These are phyloP conservation scores for Diaporthe sp. DNA, from an alignment of 2,329 filamentous ascomycete genomes.

Conservation along the genomic window DNA sequence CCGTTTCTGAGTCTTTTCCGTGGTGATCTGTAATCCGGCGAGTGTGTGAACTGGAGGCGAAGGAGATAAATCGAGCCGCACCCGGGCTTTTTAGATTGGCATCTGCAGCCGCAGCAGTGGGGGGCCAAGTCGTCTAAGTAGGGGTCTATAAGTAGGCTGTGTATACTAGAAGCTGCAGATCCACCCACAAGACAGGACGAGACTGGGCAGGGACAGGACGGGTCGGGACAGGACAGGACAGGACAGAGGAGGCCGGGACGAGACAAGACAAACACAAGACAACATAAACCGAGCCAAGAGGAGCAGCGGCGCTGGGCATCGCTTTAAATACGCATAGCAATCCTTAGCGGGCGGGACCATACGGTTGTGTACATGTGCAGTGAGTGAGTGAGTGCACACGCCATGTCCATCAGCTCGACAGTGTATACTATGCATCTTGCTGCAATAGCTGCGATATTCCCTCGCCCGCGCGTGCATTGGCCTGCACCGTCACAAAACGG, in stretches of 20 bases:
- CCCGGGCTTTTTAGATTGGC: conserved; percentile 17
- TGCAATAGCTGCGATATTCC: neutral
- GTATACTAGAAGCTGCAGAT: neutral
- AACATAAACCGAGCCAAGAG: conserved; percentile 16
- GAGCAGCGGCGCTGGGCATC: conserved; percentile 13
- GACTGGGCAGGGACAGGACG: conserved; percentile 2
- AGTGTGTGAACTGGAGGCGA: neutral
- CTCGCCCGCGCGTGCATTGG: neutral
- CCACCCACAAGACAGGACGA: conserved; percentile 28
- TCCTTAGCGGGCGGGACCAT: neutral
- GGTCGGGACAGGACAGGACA: too few species aligned
- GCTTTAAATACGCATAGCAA: conserved; percentile 10
- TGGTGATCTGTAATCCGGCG: neutral
- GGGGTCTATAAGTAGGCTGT: conserved; percentile 18
- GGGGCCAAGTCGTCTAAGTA: conserved; percentile 17
- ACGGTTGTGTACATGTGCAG: too few species aligned
- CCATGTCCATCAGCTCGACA: neutral
- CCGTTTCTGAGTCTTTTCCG: too few species aligned
- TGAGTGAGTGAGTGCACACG: neutral
- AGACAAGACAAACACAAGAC: neutral
- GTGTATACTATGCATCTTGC: neutral
- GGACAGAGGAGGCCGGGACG: neutral
- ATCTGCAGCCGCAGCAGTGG: conserved; percentile 23
- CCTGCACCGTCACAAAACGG: conserved; percentile 14
- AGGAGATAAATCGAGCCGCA: conserved; percentile 11